phyloP scores from a whole-genome alignment of 2,329 filamentous ascomycete genomes.

The Penicillium olsonii region DNA sequence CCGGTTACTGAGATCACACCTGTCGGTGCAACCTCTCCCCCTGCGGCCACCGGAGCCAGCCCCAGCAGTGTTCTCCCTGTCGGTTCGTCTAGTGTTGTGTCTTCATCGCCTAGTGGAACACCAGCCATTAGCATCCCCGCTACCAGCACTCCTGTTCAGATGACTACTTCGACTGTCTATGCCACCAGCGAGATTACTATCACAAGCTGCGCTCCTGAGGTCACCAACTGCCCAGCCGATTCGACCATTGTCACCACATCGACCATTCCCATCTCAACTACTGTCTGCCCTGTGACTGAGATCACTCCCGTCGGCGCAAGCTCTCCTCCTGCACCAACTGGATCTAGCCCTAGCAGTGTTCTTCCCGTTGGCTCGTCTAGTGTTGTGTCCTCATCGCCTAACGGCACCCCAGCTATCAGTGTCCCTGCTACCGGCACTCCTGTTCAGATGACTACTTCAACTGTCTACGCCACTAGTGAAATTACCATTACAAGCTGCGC shows the following conservation, averaged over 20 bases:
- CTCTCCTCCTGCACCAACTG: background rate
- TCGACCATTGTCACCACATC: conserved; percentile 1
- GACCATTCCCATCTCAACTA: conserved; percentile 7
- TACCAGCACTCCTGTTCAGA: background rate
- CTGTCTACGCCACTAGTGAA: conserved; percentile 39
- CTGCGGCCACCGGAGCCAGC: background rate
- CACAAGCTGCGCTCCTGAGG: background rate
- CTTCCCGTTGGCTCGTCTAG: background rate
- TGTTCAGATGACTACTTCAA: conserved; percentile 37
- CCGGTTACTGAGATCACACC: conserved; percentile 41
- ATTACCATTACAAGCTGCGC: conserved; percentile 45
- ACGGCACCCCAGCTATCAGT: background rate
- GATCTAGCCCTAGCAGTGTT: background rate
- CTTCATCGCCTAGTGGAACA: background rate
- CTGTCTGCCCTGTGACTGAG: conserved; percentile 12
- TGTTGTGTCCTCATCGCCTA: background rate
- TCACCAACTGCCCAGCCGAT: background rate
- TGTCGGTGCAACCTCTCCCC: background rate
- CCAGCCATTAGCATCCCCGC: background rate
- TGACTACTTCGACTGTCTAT: background rate
- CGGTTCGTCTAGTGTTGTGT: background rate
- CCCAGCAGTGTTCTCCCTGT: background rate
- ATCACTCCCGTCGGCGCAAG: conserved; percentile 10
- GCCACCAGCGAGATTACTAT: background rate
- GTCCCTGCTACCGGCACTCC: conserved; percentile 6